Conservation (phyloP, 148 eudicot genomes). For the Vaccinium corymbosum region DNA sequence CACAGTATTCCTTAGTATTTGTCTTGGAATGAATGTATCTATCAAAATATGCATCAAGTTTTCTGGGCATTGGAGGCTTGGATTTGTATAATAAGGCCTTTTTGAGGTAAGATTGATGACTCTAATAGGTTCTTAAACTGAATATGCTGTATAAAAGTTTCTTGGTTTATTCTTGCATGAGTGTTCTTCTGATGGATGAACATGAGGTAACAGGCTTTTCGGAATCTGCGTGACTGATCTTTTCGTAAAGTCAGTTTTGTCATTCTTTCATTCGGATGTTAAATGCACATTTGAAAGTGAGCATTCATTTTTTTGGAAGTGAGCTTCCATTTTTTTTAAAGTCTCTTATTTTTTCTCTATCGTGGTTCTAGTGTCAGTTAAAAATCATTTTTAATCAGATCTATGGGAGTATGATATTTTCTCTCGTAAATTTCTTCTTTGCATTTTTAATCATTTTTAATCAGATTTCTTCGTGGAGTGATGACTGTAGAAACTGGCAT, state of each 20-base stretch:
- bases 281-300: background rate
- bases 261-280: background rate
- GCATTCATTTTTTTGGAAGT: no score
- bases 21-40: no score
- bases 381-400: background rate
- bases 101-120: background rate
- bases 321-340: no score
- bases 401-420: background rate
- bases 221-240: background rate
- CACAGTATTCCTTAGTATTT: no score
- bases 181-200: conserved; percentile 28
- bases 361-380: background rate
- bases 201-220: conserved; percentile 31
- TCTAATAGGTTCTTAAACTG: background rate
- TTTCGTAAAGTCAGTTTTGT: background rate
- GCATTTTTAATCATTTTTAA: no score
- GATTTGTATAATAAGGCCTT: background rate
- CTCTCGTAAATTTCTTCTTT: background rate
- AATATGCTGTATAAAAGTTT: background rate
- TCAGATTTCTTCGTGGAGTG: conserved; percentile 27
- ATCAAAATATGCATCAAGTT: no score
- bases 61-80: background rate
- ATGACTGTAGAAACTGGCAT: conserved; percentile 85
- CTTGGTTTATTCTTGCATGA: background rate
- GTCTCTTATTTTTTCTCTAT: background rate